phyloP scores from a whole-genome alignment of 805 yeast species.

The Yamadazyma tumulicola region DNA sequence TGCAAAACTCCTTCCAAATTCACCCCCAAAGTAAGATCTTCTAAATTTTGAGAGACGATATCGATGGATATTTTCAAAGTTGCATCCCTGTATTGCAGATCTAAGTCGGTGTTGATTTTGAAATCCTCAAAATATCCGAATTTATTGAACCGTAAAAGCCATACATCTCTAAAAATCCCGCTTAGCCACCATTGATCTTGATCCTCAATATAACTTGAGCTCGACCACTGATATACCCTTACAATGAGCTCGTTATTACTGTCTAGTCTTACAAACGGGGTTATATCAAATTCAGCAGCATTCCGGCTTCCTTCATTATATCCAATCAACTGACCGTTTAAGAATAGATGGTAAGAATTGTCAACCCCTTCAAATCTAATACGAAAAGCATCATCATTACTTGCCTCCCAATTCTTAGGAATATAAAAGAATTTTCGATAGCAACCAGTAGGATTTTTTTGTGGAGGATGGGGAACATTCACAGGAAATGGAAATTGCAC shows the following conservation, averaged over 20 bases:
- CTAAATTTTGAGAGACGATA: background rate
- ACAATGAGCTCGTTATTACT: conserved; percentile 16
- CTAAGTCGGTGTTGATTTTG: conserved; percentile 18
- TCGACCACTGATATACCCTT: conserved; percentile 30
- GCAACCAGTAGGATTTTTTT: conserved; percentile 28
- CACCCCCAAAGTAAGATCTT: conserved; percentile 1
- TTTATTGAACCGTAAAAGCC: conserved; percentile 19
- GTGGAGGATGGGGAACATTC: conserved; percentile 30
- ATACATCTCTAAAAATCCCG: conserved; percentile 36
- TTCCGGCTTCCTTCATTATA: conserved; percentile 30
- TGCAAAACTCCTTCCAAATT: conserved; percentile 1
- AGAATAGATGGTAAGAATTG: conserved; percentile 26
- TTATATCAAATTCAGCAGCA: conserved; percentile 28
- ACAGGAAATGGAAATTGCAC: conserved; percentile 26
- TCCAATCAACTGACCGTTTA: conserved; percentile 29
- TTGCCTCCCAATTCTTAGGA: conserved; percentile 11
- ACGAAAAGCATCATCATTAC: conserved; percentile 13
- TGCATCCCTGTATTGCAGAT: conserved; percentile 6
- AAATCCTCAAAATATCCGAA: conserved; percentile 26
- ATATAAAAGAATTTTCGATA: conserved; percentile 23
- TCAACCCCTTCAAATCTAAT: conserved; percentile 36
- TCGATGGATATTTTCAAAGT: conserved; percentile 2
- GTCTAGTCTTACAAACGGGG: conserved; percentile 9
- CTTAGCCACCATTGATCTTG: conserved; percentile 41
- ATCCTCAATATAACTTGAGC: conserved; percentile 31